Evolutionary conservation across 257 asterid genomes (phyloP).

Genomic region (Nicotiana otophora): DNA sequence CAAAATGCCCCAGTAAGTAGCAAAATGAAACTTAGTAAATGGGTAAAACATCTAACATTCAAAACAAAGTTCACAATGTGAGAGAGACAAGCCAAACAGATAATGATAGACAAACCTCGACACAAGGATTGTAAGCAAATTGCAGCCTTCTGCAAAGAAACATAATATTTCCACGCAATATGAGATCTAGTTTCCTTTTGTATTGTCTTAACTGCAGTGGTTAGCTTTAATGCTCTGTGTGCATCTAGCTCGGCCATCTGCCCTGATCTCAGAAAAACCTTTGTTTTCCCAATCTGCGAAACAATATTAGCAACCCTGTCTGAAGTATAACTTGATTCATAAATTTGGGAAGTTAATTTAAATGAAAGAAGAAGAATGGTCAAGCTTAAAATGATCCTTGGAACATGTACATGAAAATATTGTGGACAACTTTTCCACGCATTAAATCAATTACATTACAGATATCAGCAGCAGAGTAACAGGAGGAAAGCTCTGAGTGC

Average conservation of each 20-base stretch:
- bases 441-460: not conserved
- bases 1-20: not conserved
- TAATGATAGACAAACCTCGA: slow-evolving; percentile 53
- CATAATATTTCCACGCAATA: slow-evolving; percentile 63
- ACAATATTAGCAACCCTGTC: not conserved
- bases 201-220: slow-evolving; percentile 73
- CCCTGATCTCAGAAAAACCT: slow-evolving; percentile 91
- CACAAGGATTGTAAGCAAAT: slow-evolving; percentile 65
- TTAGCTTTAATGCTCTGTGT: slow-evolving; percentile 70
- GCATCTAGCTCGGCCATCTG: slow-evolving; percentile 98
- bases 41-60: not conserved
- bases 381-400: not conserved
- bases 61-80: slow-evolving; percentile 2
- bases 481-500: not conserved
- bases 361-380: not conserved
- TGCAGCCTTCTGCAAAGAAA: slow-evolving; percentile 73
- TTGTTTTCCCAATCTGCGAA: slow-evolving; percentile 84
- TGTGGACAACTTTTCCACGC: not conserved
- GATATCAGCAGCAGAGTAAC: not conserved
- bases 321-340: not conserved
- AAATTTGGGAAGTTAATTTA: not conserved
- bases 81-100: not conserved
- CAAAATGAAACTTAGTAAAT: not conserved
- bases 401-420: not conserved
- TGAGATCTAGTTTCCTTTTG: slow-evolving; percentile 76